Base-by-base conservation (phyloP, 192 early-diverging fungal genomes). In the Coemansia sp. region DNA sequence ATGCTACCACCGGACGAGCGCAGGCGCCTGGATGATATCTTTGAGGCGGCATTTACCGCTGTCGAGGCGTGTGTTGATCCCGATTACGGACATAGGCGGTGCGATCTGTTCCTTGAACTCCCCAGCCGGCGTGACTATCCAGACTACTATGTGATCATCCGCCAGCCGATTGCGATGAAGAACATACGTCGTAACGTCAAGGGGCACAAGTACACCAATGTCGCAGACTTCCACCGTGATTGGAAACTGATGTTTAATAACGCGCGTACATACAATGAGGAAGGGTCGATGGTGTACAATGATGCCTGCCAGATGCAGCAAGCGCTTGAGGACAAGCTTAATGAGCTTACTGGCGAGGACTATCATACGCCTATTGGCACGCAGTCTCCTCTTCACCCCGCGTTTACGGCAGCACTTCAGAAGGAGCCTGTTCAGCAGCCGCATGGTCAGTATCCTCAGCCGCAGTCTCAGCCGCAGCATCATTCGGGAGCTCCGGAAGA, bases 161-260 rank as follows among this genome's bases (percentile, higher is more conserved):
- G 73, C n/a, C 68, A 87, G 23, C 96, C 94, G 6, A 93, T 96
- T 48, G 89, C 93, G 4, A 81, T 98, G 83, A 87, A 92, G 44
- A 87, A 84, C 45, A 98, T 98, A 69, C 78, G 87, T 57, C 78
- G 82, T 55, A 82, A 87, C 18, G 85, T 95, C 61, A 84, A 85
- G 57, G 84, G 72, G 12, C 67, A 80, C 40, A 72, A 82, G 56
- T 98, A 98, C 71, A 73, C 81, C 37, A 66, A 70, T 15, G 59
- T 85, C 3, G 38, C 64, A 3, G 80, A 86, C 60, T 95, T 94
- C 71, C 75, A 81, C 48, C 78, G 84, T 17, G 96, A 98, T 71
- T 91, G 92, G 61, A 66, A 84, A 55, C 78, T 90, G 19, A 93
- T 98, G 89, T 93, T 92, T 57, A 61, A 89, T 69, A 98, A 98